Conservation (phyloP, 176 grass and related monocot genomes). For the Bothriochloa decipiens region DNA sequence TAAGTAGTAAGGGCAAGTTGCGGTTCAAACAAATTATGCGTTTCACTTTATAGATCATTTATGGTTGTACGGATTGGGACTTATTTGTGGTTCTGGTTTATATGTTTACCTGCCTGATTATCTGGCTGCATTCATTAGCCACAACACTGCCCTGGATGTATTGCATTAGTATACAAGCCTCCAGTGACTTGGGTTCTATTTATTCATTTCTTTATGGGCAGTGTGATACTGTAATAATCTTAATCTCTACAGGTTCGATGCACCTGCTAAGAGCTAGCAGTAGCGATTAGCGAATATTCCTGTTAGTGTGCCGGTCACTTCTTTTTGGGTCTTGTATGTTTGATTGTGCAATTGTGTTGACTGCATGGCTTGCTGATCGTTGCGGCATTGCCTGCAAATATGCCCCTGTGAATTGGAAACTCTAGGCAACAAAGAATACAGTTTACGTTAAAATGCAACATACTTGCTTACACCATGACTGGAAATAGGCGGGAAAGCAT, state of each 20-base stretch:
- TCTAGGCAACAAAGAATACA: not conserved
- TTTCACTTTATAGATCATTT: not conserved
- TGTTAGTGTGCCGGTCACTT: not conserved
- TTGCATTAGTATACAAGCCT: not conserved
- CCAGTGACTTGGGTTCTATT: not conserved
- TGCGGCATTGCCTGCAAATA: not conserved
- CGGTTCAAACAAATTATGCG: not conserved
- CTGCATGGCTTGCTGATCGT: not conserved
- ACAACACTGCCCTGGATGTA: not conserved
- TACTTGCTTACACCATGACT: not conserved
- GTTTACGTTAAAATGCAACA: not conserved
- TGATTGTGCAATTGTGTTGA: not conserved
- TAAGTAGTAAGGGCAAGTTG: not conserved
- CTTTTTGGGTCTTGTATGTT: not conserved
- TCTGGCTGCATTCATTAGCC: not conserved
- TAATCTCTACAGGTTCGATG: not conserved
- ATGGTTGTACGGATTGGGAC: not conserved
- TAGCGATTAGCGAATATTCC: not conserved
- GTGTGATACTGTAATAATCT: not conserved
- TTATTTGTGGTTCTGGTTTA: not conserved
- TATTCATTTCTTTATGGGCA: not conserved
- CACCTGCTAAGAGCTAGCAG: not conserved
- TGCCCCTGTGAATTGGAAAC: not conserved
- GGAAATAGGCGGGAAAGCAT: not conserved
- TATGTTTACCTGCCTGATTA: not conserved